Base-by-base conservation (phyloP, 2,329 filamentous ascomycete genomes). In the Colletotrichum orchidophilum region DNA sequence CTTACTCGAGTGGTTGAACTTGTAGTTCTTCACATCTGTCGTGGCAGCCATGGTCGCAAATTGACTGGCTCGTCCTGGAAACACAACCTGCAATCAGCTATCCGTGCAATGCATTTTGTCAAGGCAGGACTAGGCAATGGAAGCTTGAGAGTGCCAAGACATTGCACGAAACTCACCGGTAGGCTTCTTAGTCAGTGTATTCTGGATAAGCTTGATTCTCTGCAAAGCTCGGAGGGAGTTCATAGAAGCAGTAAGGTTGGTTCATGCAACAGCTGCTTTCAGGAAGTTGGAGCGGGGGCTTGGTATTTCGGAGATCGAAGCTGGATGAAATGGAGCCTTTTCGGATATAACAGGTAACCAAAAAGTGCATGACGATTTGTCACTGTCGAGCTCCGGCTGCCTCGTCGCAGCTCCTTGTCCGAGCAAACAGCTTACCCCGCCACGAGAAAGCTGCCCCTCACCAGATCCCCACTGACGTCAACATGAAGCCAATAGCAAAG, bases 1-100 rank as follows among this genome's bases (percentile, higher is more conserved):
- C 87, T 79, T 79, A 90, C 69, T 98, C 68, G 93, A 93, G 86
- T 96, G 94, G 83, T 96, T 96, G 81, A 92, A 87, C 82, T 96
- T 94, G 84, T 98, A 98, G 73, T 88, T 93, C 74, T 85, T 87
- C 1, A 88, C 84, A 74, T 98, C 90, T 0, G 95, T 97, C 3
- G 90, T 88, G 61, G 89, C 88, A 74, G 93, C 88, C 90, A 90
- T 90, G 75, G 83, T 84, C 76, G 84, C 83, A 53, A 84, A 79
- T 5, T 58, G 64, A 50, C 65, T 66, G 50, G 29, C 68, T 66
- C 57, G 70, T 70, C 66, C 70, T 72, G 27, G 1, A 24, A 15
- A 29, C 8, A 33, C 33, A 21, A 54, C 3, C 1, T 13, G 5
- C 46, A 31, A 60, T 52, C 21, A 58, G 8, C 6, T 2, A 8